Percentiles rank a stretch among this genome's conserved stretches.
These are phyloP conservation scores for Chaetomium fimeti DNA, from an alignment of 495 filamentous ascomycete species.

Conservation along the genomic window DNA sequence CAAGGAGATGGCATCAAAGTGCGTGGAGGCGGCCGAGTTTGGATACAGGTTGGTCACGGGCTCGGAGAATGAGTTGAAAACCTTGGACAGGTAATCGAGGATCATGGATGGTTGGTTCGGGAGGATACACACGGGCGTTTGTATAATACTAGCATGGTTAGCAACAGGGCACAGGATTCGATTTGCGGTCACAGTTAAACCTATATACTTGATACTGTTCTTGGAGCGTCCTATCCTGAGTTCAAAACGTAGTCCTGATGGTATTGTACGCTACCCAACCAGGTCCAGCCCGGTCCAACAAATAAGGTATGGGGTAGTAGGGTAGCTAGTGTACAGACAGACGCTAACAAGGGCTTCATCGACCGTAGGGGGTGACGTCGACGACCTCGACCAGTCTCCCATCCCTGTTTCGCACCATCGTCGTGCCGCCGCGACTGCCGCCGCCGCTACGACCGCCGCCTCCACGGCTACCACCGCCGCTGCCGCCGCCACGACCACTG, in stretches of 20 bases:
- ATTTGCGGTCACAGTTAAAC: too few relatives aligned
- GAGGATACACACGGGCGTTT: neutral
- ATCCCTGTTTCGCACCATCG: too few relatives aligned
- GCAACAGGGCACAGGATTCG: neutral
- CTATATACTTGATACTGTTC: too few relatives aligned
- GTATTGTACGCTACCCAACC: neutral
- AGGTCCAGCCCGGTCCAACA: neutral
- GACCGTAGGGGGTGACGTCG: too few relatives aligned
- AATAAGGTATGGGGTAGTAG: neutral
- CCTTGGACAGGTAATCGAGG: slow-evolving; percentile 22
- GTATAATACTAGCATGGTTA: neutral
- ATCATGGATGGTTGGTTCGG: neutral
- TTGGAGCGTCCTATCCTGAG: too few relatives aligned
- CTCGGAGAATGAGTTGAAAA: slow-evolving; percentile 36
- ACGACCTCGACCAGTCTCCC: too few relatives aligned
- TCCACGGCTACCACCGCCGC: too few relatives aligned
- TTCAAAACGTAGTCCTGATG: neutral
- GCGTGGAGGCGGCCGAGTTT: slow-evolving; percentile 36
- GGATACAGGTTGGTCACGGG: slow-evolving; percentile 44
- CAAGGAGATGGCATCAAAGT: slow-evolving; percentile 30
- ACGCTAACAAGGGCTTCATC: too few relatives aligned
- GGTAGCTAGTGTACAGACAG: neutral
- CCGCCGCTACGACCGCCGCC: too few relatives aligned
- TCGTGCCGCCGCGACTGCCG: too few relatives aligned
- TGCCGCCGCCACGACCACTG: too few relatives aligned